These are phyloP conservation scores for Sporothrix brunneoviolacea DNA, from an alignment of 2,329 filamentous ascomycete genomes.

Conservation along the genomic window DNA sequence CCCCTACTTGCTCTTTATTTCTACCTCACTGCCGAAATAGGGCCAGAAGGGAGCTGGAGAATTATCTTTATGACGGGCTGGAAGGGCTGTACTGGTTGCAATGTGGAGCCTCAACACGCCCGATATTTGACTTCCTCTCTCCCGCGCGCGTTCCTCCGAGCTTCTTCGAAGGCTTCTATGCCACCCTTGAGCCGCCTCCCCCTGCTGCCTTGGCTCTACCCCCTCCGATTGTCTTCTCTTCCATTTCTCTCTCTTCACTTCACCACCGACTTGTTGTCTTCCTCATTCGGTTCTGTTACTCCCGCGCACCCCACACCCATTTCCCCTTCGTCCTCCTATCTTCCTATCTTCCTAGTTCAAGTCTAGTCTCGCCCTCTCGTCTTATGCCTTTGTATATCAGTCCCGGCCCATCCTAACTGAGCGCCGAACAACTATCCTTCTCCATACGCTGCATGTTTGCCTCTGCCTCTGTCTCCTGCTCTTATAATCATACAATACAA, in stretches of 20 bases:
- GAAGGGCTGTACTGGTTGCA: neutral
- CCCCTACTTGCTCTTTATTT: neutral
- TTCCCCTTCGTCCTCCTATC: neutral
- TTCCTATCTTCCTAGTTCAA: neutral
- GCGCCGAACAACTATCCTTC: too few species aligned
- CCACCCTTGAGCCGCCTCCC: neutral
- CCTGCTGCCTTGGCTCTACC: neutral
- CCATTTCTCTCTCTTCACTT: neutral
- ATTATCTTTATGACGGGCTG: neutral
- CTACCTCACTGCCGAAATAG: neutral
- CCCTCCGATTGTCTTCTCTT: neutral
- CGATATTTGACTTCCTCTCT: slow-evolving; percentile 6
- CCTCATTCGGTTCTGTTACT: neutral
- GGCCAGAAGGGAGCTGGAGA: too few species aligned
- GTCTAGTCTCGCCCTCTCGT: neutral
- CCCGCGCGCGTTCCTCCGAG: slow-evolving; percentile 12
- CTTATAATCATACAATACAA: too few species aligned
- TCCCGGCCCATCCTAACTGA: neutral
- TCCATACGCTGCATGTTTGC: too few species aligned
- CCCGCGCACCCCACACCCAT: neutral
- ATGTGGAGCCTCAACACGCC: slow-evolving; percentile 2
- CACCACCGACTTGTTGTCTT: neutral
- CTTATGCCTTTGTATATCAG: neutral
- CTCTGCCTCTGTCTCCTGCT: too few species aligned
- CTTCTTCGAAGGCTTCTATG: neutral